Evolutionary conservation across 768 basidiomycete species (phyloP).

Genomic region (Galerina sulciceps): DNA sequence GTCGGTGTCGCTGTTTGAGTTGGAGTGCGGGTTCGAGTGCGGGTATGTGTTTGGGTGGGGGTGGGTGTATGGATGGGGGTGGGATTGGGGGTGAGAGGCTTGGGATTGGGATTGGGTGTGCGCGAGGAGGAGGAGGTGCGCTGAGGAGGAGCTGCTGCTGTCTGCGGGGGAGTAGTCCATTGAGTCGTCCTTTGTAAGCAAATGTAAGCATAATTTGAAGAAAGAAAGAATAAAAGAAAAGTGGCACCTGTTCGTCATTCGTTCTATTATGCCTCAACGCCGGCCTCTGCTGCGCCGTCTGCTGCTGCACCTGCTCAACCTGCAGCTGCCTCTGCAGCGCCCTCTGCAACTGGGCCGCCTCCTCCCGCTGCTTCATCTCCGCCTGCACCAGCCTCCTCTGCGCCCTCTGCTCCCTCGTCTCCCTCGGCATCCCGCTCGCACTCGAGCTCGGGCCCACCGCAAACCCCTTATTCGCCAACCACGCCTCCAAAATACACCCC

Average conservation of each 20-base stretch:
- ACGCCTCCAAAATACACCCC: conserved; percentile 91
- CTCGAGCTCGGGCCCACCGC: conserved; percentile 81
- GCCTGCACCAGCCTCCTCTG: conserved; percentile 60
- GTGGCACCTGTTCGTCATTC: conserved; percentile 14
- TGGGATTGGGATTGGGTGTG: conserved; percentile 30
- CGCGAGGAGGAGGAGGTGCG: not conserved
- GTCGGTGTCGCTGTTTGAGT: conserved; percentile 59
- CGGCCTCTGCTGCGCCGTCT: conserved; percentile 8
- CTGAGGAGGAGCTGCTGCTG: not conserved
- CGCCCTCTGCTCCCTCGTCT: conserved; percentile 74
- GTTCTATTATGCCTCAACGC: not conserved
- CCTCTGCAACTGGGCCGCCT: conserved; percentile 58
- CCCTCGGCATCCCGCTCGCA: conserved; percentile 74
- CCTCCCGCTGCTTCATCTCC: conserved; percentile 64
- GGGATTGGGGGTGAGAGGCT: conserved; percentile 32
- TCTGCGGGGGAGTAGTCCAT: conserved; percentile 32
- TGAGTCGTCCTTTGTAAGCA: conserved; percentile 34
- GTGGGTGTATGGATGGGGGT: not conserved
- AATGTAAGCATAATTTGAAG: not conserved
- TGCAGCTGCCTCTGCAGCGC: conserved; percentile 53
- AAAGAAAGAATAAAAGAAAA: conserved; percentile 11
- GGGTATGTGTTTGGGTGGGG: not conserved
- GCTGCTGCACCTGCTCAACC: conserved; percentile 21
- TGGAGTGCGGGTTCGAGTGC: conserved; percentile 21
- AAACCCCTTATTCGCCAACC: conserved; percentile 88